These are phyloP conservation scores for Gossypium gossypioides DNA, from an alignment of 441 rosid genomes.

Conservation along the genomic window DNA sequence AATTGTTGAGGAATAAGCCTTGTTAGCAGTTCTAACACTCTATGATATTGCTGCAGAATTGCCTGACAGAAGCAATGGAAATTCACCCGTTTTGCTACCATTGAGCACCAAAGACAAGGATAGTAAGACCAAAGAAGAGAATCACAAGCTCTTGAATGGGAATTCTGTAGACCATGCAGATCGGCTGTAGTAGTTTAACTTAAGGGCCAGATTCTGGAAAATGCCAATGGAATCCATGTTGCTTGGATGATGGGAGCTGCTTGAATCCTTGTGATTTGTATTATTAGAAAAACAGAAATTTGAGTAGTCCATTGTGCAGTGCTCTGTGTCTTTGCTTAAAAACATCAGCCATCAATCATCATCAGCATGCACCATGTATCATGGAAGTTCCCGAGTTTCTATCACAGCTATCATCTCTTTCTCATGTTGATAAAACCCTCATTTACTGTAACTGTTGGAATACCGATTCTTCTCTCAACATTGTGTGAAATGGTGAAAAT, in stretches of 20 bases:
- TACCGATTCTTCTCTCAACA: neutral
- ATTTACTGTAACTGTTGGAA: neutral
- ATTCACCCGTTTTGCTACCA: conserved; percentile 45
- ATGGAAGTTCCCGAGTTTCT: conserved; percentile 15
- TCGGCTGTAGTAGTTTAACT: conserved; percentile 48
- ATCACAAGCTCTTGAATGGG: conserved; percentile 89
- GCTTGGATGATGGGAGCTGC: conserved; percentile 36
- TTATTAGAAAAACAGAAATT: conserved; percentile 21
- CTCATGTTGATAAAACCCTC: neutral
- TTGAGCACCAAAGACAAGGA: conserved; percentile 58
- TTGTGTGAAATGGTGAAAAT: neutral
- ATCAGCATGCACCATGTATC: conserved; percentile 24
- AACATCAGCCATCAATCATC: neutral
- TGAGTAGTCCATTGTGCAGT: conserved; percentile 23
- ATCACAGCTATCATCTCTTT: neutral
- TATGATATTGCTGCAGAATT: conserved; percentile 45
- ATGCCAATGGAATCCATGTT: conserved; percentile 45
- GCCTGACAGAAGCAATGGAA: conserved; percentile 55
- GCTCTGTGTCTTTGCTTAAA: conserved; percentile 15
- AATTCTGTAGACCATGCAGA: conserved; percentile 69
- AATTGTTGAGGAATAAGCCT: neutral
- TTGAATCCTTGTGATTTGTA: conserved; percentile 19
- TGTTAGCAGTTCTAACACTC: conserved; percentile 11
- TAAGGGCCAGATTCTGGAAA: conserved; percentile 69
- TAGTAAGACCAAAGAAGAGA: conserved; percentile 67